Base-by-base conservation (phyloP, 2,329 filamentous ascomycete genomes). In the Botrytis aclada region DNA sequence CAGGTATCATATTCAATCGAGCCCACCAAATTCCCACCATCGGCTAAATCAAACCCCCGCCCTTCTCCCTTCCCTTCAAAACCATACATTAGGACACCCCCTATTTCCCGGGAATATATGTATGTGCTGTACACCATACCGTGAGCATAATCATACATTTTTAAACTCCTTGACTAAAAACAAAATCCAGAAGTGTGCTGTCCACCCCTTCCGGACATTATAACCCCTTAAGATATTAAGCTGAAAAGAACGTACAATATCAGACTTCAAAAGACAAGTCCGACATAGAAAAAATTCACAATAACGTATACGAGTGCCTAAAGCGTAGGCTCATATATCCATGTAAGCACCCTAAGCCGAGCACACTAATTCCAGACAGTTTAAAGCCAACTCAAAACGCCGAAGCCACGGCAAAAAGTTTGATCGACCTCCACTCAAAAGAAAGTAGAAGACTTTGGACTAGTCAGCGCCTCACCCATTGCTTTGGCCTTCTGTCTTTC, bases 401-500 rank as follows among this genome's bases (percentile, higher is more conserved):
- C 22, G 32, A 2, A 69, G 32, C 6, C 37, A 56, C 18, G 18
- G 56, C 29, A 41, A 41, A 51, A 1, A 56, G 9, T 39, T 20
- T 20, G 54, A 34, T 29, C n/a, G 39, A n/a, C 18, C 4, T 45
- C 14, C 25, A 5, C 47, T 63, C 65, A 77, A 51, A 79, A 70
- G 37, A 76, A 78, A 72, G 77, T 29, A 37, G 80, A 77, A 54
- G 77, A 77, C 47, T 77, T 77, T 22, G 77, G 77, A 41, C 77
- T 77, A 73, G 77, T 78, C 14, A 75, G 77, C 75, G 76, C 73
- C 18, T 79, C 77, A 58, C 73, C 71, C 18, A 69, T 58, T 43
- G 25, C n/a, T 43, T 76, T 80, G 7, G 74, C 74, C 72, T 76
- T 76, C 78, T 87, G 86, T 81, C 86, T 89, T 79, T 89, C 88